A percentile compares a stretch with the other conserved stretches of the same genome.
phyloP scores from a whole-genome alignment of 2,329 filamentous ascomycete species.

The Kalmusia sp. region DNA sequence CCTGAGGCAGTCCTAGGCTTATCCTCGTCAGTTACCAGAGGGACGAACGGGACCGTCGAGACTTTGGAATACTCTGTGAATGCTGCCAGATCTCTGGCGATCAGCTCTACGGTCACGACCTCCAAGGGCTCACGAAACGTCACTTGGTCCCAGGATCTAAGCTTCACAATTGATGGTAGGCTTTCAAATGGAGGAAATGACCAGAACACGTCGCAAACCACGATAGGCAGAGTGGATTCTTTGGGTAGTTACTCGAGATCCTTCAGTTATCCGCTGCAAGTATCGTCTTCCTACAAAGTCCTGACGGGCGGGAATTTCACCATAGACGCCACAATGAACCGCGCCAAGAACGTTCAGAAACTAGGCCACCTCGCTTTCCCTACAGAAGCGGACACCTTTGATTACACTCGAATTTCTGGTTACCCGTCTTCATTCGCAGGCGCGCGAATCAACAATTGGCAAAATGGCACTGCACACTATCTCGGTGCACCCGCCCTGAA shows the following conservation, averaged over 20 bases:
- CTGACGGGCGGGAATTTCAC: slow-evolving; percentile 51
- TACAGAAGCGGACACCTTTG: slow-evolving; percentile 66
- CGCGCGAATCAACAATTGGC: slow-evolving; percentile 57
- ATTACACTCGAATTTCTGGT: slow-evolving; percentile 33
- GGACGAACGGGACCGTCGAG: slow-evolving; percentile 62
- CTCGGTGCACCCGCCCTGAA: slow-evolving; percentile 55
- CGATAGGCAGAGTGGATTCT: slow-evolving; percentile 56
- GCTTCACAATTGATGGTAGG: slow-evolving; percentile 62
- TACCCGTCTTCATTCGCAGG: slow-evolving; percentile 39
- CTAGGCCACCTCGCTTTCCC: slow-evolving; percentile 62
- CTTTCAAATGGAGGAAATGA: slow-evolving; percentile 63
- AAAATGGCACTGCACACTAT: slow-evolving; percentile 66
- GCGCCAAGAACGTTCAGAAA: slow-evolving; percentile 57
- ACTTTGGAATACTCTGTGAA: slow-evolving; percentile 66
- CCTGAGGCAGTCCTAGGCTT: slow-evolving; percentile 58
- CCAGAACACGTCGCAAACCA: slow-evolving; percentile 61
- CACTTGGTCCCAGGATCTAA: slow-evolving; percentile 66
- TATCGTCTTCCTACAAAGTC: slow-evolving; percentile 59
- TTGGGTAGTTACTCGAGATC: slow-evolving; percentile 46
- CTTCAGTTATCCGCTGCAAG: slow-evolving; percentile 68
- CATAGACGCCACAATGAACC: slow-evolving; percentile 56
- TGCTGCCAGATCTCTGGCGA: slow-evolving; percentile 62
- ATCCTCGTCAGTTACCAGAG: slow-evolving; percentile 56
- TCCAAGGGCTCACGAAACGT: slow-evolving; percentile 51
- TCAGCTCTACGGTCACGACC: slow-evolving; percentile 61